Evolutionary conservation across 352 stramenopile species (phyloP).

Genomic region (Globisporangium heterothallicum): DNA sequence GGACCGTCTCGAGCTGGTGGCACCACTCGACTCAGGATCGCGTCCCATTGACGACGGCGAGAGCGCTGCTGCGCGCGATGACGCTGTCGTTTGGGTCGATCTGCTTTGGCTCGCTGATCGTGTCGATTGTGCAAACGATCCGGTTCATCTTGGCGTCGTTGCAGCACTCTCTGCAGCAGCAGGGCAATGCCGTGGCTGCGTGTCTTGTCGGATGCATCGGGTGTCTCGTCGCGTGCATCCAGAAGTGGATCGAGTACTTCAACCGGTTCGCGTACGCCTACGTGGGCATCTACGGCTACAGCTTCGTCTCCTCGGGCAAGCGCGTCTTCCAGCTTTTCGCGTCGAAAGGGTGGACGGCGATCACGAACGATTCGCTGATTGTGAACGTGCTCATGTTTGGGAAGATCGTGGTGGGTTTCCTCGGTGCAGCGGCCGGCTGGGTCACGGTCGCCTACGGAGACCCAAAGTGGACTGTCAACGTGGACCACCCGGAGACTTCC

Average conservation of each 20-base stretch:
- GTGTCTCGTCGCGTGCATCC: constrained; percentile 55
- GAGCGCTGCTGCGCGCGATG: constrained; percentile 45
- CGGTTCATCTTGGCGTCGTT: constrained; percentile 37
- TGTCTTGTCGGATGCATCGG: constrained; percentile 39
- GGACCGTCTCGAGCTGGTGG: constrained; percentile 84
- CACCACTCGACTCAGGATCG: constrained; percentile 48
- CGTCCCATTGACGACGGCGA: constrained; percentile 28
- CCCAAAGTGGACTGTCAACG: constrained; percentile 34
- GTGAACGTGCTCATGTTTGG: constrained; percentile 51
- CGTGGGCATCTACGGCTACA: constrained; percentile 67
- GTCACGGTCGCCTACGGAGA: constrained; percentile 31
- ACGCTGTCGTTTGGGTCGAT: constrained; percentile 88
- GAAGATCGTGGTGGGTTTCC: constrained; percentile 51
- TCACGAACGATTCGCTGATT: constrained; percentile 71
- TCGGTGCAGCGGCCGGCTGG: constrained; percentile 39
- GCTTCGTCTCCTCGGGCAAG: constrained; percentile 44
- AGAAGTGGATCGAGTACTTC: constrained; percentile 68
- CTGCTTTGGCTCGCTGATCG: constrained; percentile 72
- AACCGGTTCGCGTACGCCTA: constrained; percentile 76
- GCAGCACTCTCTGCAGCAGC: constrained; percentile 29
- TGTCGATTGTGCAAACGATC: constrained; percentile 66
- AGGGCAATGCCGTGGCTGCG: constrained; percentile 48
- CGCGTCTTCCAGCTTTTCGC: constrained; percentile 50
- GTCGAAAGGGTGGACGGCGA: constrained; percentile 48
- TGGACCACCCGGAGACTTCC: constrained; percentile 34